Evolutionary conservation across 208 protist genomes (phyloP), one percentile per base, ranked within the genome.

Genomic region (Angomonas ambiguus): DNA sequence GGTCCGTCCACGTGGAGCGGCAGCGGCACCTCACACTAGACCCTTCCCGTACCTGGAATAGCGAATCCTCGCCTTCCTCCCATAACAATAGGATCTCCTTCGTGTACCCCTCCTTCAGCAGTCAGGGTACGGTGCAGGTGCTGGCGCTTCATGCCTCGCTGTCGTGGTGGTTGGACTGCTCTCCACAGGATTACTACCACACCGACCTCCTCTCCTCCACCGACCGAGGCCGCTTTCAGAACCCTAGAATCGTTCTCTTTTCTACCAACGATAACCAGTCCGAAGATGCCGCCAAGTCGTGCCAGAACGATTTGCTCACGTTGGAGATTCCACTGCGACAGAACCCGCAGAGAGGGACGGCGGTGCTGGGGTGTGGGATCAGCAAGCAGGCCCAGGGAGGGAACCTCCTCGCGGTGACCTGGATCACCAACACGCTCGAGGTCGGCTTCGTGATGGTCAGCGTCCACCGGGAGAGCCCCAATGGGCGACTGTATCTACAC

Each of bases 111-210:
- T 51, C 55, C 33, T 87, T 80, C 60, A 59, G 61, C 62, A 80
- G 69, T 56, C 74, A 78, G 20, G 88, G 85, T 24, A 82, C 77
- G 45, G 70, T 91, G 27, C 62, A 69, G 16, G 51, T 94, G 28
- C 74, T 83, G 1, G 80, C 77, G 27, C 65, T 92, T 32, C 71
- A 67, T 11, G 86, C 86, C 0, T 74, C 80, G 22, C 69, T 92
- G 24, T 68, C 83, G 30, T 92, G 86, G 86, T 92, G 86, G 86
- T 65, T 92, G 4, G 86, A 88, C 49, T 25, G 8, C 13, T n/a
- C 27, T 1, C 20, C 28, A 6, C 1, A 18, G 20, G 1, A 58
- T 18, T 3, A 49, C 31, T 10, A 32, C 31, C 16, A 64, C 35
- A 64, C 20, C 38, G 16, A 24, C 60, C 38, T 49, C 60, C 2